A percentile compares a stretch with the other conserved stretches of the same genome.
Evolutionary conservation across 2,329 filamentous ascomycete genomes (phyloP).

Genomic region (Apiospora sp.): DNA sequence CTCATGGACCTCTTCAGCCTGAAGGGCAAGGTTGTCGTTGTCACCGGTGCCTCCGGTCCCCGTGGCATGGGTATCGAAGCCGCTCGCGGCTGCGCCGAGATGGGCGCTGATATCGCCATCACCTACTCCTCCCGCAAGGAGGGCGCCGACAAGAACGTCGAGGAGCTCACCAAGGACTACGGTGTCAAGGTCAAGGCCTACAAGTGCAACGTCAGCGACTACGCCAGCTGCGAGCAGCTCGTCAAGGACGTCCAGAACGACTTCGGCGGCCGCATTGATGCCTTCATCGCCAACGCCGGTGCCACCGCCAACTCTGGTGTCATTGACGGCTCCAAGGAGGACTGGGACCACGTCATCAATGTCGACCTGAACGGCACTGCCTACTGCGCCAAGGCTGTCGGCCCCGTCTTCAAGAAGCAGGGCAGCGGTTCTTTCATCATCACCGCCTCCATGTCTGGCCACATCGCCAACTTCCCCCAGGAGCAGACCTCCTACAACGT

Average conservation of each 20-base stretch:
- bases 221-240: slow-evolving; percentile 58
- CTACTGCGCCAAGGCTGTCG: slow-evolving; percentile 69
- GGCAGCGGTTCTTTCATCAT: slow-evolving; percentile 69
- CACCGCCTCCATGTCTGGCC: slow-evolving; percentile 71
- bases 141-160: slow-evolving; percentile 71
- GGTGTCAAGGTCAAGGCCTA: slow-evolving; percentile 72
- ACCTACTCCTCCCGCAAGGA: slow-evolving; percentile 77
- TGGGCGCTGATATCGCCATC: slow-evolving; percentile 74
- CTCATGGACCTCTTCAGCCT: slow-evolving; percentile 75
- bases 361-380: slow-evolving; percentile 71
- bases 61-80: slow-evolving; percentile 76
- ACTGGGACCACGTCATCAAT: slow-evolving; percentile 66
- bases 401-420: slow-evolving; percentile 66
- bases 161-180: slow-evolving; percentile 70
- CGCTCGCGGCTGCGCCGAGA: slow-evolving; percentile 73
- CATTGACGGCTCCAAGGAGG: slow-evolving; percentile 61
- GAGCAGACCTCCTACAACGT: slow-evolving; percentile 69
- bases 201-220: slow-evolving; percentile 65
- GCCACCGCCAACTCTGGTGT: slow-evolving; percentile 65
- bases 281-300: slow-evolving; percentile 78
- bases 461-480: slow-evolving; percentile 72
- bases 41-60: slow-evolving; percentile 74
- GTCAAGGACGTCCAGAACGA: slow-evolving; percentile 72
- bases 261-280: slow-evolving; percentile 73
- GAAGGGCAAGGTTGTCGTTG: slow-evolving; percentile 75